Conservation (phyloP, 768 basidiomycete species). For the Fomitopsis serialis region DNA sequence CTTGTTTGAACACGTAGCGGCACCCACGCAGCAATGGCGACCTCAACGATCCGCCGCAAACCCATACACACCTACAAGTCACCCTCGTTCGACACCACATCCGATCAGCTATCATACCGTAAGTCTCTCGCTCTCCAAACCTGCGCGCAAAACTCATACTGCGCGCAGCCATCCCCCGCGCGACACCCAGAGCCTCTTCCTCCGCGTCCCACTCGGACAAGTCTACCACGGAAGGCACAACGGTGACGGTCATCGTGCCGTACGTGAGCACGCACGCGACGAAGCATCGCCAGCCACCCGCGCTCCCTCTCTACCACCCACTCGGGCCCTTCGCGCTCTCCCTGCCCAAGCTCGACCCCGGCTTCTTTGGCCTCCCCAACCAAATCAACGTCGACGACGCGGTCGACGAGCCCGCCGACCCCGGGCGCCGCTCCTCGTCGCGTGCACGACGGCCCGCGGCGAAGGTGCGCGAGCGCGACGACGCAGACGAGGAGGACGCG, state of each 20-base stretch:
- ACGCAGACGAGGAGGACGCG: slow-evolving; percentile 22
- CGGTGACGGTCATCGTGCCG: neutral
- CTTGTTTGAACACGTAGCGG: neutral
- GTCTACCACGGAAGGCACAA: neutral
- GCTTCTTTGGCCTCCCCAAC: slow-evolving; percentile 48
- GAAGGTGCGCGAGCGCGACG: slow-evolving; percentile 42
- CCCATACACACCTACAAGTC: slow-evolving; percentile 5
- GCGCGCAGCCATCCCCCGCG: neutral
- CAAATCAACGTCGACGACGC: slow-evolving; percentile 30
- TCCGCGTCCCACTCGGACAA: neutral
- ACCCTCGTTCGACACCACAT: neutral
- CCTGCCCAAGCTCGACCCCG: slow-evolving; percentile 57
- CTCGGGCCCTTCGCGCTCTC: slow-evolving; percentile 58
- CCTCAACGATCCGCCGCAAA: slow-evolving; percentile 2
- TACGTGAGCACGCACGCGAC: neutral
- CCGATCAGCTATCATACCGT: neutral
- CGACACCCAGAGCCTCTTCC: neutral
- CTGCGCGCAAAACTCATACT: neutral
- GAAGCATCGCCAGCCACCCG: slow-evolving; percentile 6
- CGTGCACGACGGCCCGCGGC: slow-evolving; percentile 43
- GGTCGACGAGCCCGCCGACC: slow-evolving; percentile 30
- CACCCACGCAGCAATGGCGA: neutral
- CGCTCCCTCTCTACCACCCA: slow-evolving; percentile 65
- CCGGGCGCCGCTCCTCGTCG: slow-evolving; percentile 35
- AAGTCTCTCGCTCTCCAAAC: neutral